Evolutionary conservation across 257 asterid species (phyloP).

Genomic region (Solanum chilense): DNA sequence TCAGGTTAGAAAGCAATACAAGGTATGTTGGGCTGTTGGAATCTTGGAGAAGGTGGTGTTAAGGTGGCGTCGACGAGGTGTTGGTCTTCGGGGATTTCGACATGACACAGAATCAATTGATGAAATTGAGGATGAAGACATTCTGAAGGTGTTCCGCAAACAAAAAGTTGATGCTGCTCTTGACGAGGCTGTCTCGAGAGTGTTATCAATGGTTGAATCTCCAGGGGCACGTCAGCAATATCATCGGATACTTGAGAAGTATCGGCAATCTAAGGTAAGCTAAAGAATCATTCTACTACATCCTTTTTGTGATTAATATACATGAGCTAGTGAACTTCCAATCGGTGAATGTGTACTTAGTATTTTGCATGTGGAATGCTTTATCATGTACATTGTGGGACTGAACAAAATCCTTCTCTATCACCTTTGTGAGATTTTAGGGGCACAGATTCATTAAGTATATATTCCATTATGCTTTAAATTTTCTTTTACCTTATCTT

Average conservation of each 20-base stretch:
- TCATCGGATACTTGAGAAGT: constrained; percentile 65
- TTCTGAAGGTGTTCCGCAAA: constrained; percentile 76
- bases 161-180: constrained; percentile 71
- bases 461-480: not conserved
- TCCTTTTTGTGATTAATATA: not conserved
- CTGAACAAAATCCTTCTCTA: not conserved
- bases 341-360: not conserved
- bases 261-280: constrained; percentile 82
- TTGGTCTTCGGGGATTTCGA: constrained; percentile 76
- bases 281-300: not conserved
- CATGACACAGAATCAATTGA: constrained; percentile 38
- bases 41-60: constrained; percentile 77
- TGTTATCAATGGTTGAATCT: constrained; percentile 82
- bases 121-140: constrained; percentile 64
- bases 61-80: constrained; percentile 87
- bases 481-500: not conserved
- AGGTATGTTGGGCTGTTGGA: constrained; percentile 90
- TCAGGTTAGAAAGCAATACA: constrained; percentile 69
- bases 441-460: not conserved
- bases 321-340: not conserved
- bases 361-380: not conserved
- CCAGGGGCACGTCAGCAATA: constrained; percentile 83
- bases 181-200: constrained; percentile 84
- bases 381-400: not conserved
- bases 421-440: not conserved